Percentiles rank a stretch among this genome's conserved stretches.
These are phyloP conservation scores for Hypoxylon lienhwacheense DNA, from an alignment of 495 filamentous ascomycete species.

Conservation along the genomic window DNA sequence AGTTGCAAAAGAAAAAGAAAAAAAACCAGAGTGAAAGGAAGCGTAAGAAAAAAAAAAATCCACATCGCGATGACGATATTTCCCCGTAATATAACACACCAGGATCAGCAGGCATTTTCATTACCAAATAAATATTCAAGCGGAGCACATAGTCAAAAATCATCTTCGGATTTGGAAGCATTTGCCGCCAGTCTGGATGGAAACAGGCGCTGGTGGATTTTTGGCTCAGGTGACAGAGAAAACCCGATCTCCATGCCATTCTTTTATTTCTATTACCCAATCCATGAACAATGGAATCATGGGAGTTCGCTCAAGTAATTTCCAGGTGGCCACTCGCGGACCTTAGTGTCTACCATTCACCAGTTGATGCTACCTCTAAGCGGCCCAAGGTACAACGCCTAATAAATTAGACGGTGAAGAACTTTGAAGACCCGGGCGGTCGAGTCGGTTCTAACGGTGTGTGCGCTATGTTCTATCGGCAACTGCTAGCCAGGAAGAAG, in stretches of 20 bases:
- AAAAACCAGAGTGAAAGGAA: constrained; percentile 15
- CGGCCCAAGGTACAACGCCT: constrained; percentile 11
- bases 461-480: constrained; percentile 23
- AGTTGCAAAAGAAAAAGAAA: constrained; percentile 11
- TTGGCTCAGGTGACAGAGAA: constrained; percentile 45
- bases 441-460: too few species aligned
- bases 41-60: constrained; percentile 6
- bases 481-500: constrained; percentile 17
- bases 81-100: constrained; percentile 25
- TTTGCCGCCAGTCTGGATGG: constrained; percentile 33
- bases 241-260: constrained; percentile 35
- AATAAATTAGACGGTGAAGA: constrained; percentile 32
- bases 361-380: constrained; percentile 4
- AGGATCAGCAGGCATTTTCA: constrained; percentile 33
- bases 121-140: constrained; percentile 39
- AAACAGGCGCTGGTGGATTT: constrained; percentile 35
- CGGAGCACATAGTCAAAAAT: constrained; percentile 30
- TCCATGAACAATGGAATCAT: constrained; percentile 38
- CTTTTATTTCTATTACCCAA: constrained; percentile 47
- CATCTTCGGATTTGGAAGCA: constrained; percentile 21
- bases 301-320: constrained; percentile 28
- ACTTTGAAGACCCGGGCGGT: constrained; percentile 9
- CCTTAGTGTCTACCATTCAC: constrained; percentile 10
- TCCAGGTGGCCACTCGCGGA: constrained; percentile 24
- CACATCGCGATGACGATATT: constrained; percentile 34